Percentiles rank a stretch among this genome's conserved stretches.
Evolutionary conservation across 2,329 filamentous ascomycete genomes (phyloP).

Genomic region (Fusarium anthophilum): DNA sequence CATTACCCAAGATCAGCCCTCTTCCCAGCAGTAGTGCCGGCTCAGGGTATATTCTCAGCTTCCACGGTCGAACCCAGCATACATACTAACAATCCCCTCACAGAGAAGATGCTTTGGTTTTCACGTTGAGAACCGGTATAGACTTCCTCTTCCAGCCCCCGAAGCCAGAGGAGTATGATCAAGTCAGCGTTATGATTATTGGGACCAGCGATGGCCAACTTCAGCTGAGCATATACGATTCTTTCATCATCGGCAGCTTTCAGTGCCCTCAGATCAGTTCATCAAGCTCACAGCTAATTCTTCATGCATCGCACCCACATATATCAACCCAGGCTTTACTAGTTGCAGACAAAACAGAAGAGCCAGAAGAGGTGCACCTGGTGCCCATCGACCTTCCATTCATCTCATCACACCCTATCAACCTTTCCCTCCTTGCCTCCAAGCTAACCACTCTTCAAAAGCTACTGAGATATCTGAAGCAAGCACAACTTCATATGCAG

Average conservation of each 20-base stretch:
- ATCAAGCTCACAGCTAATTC: slow-evolving; percentile 52
- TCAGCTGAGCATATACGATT: slow-evolving; percentile 86
- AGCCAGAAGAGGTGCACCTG: slow-evolving; percentile 57
- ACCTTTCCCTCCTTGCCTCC: slow-evolving; percentile 83
- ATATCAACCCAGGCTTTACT: slow-evolving; percentile 82
- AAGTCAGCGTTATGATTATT: slow-evolving; percentile 82
- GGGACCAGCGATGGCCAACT: slow-evolving; percentile 76
- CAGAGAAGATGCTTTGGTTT: slow-evolving; percentile 67
- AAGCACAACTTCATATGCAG: slow-evolving; percentile 81
- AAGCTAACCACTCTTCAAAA: slow-evolving; percentile 91
- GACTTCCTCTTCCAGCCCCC: slow-evolving; percentile 74
- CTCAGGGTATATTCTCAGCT: slow-evolving; percentile 58
- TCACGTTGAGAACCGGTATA: slow-evolving; percentile 74
- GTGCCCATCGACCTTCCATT: slow-evolving; percentile 86
- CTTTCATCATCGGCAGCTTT: slow-evolving; percentile 79
- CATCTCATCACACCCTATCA: slow-evolving; percentile 78
- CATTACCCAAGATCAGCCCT: slow-evolving; percentile 79
- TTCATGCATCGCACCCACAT: slow-evolving; percentile 76
- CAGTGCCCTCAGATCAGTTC: slow-evolving; percentile 53
- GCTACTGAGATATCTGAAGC: slow-evolving; percentile 82
- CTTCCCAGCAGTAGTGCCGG: slow-evolving; percentile 70
- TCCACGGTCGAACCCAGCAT: neutral
- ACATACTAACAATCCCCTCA: slow-evolving; percentile 14
- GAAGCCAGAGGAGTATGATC: slow-evolving; percentile 72
- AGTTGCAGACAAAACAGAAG: slow-evolving; percentile 52